Percentiles rank a stretch among this genome's conserved stretches.
phyloP scores from a whole-genome alignment of 805 yeast species.

The Saccharomycopsis capsularis region DNA sequence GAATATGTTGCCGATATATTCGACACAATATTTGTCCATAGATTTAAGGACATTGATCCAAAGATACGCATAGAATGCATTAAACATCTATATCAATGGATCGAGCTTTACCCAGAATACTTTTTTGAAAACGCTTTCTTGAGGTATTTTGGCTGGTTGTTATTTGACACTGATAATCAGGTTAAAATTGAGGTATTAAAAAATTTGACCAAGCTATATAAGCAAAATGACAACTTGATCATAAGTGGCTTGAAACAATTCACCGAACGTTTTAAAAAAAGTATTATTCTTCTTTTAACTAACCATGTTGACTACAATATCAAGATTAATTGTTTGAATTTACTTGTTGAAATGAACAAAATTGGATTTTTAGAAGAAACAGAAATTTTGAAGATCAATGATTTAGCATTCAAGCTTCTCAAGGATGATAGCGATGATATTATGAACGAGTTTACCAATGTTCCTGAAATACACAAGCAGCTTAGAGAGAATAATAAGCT shows the following conservation, averaged over 20 bases:
- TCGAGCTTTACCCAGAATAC: conserved; percentile 58
- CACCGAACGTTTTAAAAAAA: conserved; percentile 62
- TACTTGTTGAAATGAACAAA: conserved; percentile 49
- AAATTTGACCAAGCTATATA: conserved; percentile 45
- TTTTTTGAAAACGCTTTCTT: conserved; percentile 65
- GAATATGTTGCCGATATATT: conserved; percentile 59
- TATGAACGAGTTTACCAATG: conserved; percentile 24
- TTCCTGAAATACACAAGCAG: conserved; percentile 12
- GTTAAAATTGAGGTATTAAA: conserved; percentile 64
- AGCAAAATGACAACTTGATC: conserved; percentile 30
- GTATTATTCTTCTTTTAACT: conserved; percentile 57
- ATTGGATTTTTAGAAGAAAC: conserved; percentile 59
- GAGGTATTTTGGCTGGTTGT: conserved; percentile 76
- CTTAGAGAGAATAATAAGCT: conserved; percentile 28
- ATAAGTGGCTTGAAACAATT: conserved; percentile 70
- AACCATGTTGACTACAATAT: conserved; percentile 52
- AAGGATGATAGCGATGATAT: conserved; percentile 29
- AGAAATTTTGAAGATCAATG: conserved; percentile 41
- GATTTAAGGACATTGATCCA: conserved; percentile 77
- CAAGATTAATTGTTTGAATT: conserved; percentile 41
- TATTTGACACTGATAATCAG: conserved; percentile 57
- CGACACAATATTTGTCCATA: conserved; percentile 58
- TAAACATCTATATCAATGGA: conserved; percentile 59
- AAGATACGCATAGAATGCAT: conserved; percentile 66
- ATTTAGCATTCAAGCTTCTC: conserved; percentile 33